phyloP scores from a whole-genome alignment of 805 yeast genomes.

The Yarrowia bubula region DNA sequence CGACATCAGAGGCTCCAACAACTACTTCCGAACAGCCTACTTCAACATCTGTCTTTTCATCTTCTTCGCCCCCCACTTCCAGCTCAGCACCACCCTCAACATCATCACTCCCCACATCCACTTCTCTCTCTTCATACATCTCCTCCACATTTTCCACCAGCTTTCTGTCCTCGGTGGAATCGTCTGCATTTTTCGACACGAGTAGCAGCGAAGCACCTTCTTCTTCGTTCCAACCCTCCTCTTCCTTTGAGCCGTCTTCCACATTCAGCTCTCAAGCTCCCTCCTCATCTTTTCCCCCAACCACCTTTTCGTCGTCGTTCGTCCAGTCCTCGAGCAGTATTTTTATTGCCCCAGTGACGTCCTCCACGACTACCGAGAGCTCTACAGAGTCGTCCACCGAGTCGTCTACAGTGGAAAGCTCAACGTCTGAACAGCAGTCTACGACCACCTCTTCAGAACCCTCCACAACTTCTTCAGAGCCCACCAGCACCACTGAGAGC shows the following conservation, averaged over 20 bases:
- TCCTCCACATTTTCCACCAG: constrained; percentile 3
- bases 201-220: not conserved
- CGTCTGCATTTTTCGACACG: constrained; percentile 5
- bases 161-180: constrained; percentile 1
- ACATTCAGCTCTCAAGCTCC: not conserved
- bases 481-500: not conserved
- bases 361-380: not conserved
- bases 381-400: not conserved
- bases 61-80: not conserved
- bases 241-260: not conserved
- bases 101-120: not conserved
- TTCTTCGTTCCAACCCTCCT: not conserved
- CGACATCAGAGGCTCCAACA: not conserved
- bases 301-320: not conserved
- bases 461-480: not conserved
- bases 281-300: not conserved
- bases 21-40: not conserved
- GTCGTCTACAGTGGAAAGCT: not conserved
- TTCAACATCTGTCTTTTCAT: not conserved
- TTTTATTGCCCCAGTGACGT: not conserved
- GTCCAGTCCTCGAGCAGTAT: not conserved
- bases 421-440: too few relatives aligned
- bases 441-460: not conserved
- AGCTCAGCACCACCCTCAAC: not conserved
- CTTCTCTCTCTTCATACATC: constrained; percentile 2